Evolutionary conservation across 805 yeast genomes (phyloP), one percentile per base, ranked within the genome.

Genomic region (Ogataea chonburiensis): DNA sequence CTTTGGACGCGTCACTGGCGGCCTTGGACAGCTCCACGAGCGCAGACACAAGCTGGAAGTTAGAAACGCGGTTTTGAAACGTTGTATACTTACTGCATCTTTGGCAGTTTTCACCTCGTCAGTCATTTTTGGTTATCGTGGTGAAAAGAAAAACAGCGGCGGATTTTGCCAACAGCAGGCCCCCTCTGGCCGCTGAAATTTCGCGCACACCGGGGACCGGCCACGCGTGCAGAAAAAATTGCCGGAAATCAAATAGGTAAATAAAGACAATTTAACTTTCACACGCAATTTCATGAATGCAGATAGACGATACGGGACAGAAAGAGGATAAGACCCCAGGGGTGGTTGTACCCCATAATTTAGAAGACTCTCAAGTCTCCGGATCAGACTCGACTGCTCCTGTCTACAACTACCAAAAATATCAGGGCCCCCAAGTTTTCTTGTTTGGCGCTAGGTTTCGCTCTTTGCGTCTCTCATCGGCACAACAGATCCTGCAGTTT

Each of bases 1-100:
- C 91, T 20, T 78, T 63, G 18, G 95, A 86, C 35, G 91, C 86
- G 39, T 83, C 89, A 46, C 75, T 77, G 23, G 96, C 91, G n/a
- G 94, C 87, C 55, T 80, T 86, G 28, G 93, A 79, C 37, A 88
- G 74, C 56, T 84, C 89, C 53, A 81, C 83, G 43, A 88, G 72
- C 1, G 95, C 77, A 25, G 93, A 75, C 40, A 88, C 88, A 23
- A 83, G 74, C 80, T 77, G 38, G 8, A 27, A 35, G 55, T 50
- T 50, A 50, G 55, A 42, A 42, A n/a, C 26, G 21, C 19, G 31
- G 15, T 9, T 12, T n/a, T 17, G 17, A 13, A 14, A 8, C 11
- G 12, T 13, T 16, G 28, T 16, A 17, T 36, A 53, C 58, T 40
- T 53, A 53, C 58, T 26, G 58, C 54, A 33, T 56, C 61, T 40